Evolutionary conservation across 1,139 yeast species (phyloP).

Genomic region (Blastobotrys capitulatus): DNA sequence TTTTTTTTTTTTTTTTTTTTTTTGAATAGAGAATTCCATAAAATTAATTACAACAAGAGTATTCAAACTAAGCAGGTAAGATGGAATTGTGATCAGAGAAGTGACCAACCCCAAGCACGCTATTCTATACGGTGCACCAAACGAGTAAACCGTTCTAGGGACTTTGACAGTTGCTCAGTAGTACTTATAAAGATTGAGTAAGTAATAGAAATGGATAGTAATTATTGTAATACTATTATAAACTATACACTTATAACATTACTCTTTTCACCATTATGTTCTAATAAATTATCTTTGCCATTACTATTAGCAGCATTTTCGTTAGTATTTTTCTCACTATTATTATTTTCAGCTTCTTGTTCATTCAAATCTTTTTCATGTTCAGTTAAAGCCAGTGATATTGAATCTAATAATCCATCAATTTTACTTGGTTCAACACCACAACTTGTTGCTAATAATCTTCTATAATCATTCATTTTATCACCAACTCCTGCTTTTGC

Average conservation of each 20-base stretch:
- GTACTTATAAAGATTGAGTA: too few relatives aligned
- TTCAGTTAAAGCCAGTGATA: conserved; percentile 40
- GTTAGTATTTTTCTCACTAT: background rate
- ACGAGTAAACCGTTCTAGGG: too few relatives aligned
- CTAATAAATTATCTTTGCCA: background rate
- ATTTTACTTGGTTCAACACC: conserved; percentile 75
- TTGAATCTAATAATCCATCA: conserved; percentile 60
- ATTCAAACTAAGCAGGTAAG: too few relatives aligned
- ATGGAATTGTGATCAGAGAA: too few relatives aligned
- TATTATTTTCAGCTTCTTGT: conserved; percentile 3
- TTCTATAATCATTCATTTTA: conserved; percentile 76
- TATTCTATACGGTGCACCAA: too few relatives aligned
- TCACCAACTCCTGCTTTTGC: conserved; percentile 43
- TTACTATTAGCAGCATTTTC: background rate
- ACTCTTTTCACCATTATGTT: background rate
- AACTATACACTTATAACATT: conserved; percentile 7
- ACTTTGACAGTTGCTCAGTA: too few relatives aligned
- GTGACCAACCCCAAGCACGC: too few relatives aligned
- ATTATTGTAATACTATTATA: too few relatives aligned
- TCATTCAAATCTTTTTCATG: conserved; percentile 16
- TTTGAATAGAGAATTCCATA: too few relatives aligned
- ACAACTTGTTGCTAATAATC: conserved; percentile 75
- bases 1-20: too few relatives aligned
- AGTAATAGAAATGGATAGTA: too few relatives aligned
- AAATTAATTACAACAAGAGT: too few relatives aligned